These are phyloP conservation scores for Biscogniauxia sp. DNA, from an alignment of 2,329 filamentous ascomycete species.

Conservation along the genomic window DNA sequence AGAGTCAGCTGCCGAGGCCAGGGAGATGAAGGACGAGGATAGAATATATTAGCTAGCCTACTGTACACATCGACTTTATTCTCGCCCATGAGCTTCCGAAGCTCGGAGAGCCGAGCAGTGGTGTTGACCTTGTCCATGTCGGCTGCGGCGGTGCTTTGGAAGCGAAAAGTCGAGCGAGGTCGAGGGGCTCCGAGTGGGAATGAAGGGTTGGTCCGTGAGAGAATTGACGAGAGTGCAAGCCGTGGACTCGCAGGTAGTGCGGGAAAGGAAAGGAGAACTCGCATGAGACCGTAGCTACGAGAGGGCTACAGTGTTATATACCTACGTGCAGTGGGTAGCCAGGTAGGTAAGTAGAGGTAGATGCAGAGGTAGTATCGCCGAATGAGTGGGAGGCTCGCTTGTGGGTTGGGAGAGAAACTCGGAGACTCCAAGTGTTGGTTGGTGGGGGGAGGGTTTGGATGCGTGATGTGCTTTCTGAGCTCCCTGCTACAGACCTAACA, in stretches of 20 bases:
- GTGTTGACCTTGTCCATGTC: slow-evolving; percentile 79
- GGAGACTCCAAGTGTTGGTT: background rate
- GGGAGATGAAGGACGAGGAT: slow-evolving; percentile 4
- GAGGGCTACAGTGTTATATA: background rate
- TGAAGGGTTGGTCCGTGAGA: background rate
- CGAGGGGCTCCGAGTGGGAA: background rate
- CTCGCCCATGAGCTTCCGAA: slow-evolving; percentile 84
- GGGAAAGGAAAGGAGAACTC: slow-evolving; percentile 13
- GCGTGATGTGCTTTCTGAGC: background rate
- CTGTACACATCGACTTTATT: slow-evolving; percentile 88
- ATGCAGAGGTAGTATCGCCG: background rate
- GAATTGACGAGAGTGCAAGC: background rate
- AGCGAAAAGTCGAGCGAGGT: slow-evolving; percentile 13
- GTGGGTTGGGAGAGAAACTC: background rate
- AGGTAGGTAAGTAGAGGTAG: too few species aligned
- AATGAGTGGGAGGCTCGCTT: background rate
- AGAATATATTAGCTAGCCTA: slow-evolving; percentile 45
- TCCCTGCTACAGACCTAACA: background rate
- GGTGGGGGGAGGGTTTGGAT: background rate
- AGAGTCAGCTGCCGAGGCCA: slow-evolving; percentile 20
- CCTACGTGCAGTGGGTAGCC: too few species aligned
- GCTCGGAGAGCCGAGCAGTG: slow-evolving; percentile 67
- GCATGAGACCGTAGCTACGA: slow-evolving; percentile 16
- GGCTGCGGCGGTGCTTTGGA: slow-evolving; percentile 26
- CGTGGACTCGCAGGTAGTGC: slow-evolving; percentile 18